Percentiles rank a stretch among this genome's conserved stretches.
phyloP scores from a whole-genome alignment of 2,329 filamentous ascomycete genomes.

The Aspergillus viridinutans region DNA sequence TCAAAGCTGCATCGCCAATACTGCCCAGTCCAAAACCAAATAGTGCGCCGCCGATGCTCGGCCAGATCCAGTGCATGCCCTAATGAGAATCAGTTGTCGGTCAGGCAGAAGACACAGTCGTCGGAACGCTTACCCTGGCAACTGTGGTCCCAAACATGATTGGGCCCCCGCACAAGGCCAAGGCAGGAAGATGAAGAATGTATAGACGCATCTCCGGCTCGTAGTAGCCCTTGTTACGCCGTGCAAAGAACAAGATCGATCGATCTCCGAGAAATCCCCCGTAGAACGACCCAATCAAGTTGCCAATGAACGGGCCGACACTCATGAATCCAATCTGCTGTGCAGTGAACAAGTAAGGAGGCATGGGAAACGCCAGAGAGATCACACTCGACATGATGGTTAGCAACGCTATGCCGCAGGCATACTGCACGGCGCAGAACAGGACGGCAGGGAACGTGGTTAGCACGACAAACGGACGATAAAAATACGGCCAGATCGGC shows the following conservation, averaged over 20 bases:
- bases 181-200: slow-evolving; percentile 28
- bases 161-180: slow-evolving; percentile 41
- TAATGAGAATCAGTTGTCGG: slow-evolving; percentile 7
- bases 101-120: not conserved
- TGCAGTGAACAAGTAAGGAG: slow-evolving; percentile 30
- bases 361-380: slow-evolving; percentile 33
- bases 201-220: slow-evolving; percentile 49
- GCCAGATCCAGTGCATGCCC: slow-evolving; percentile 45
- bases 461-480: slow-evolving; percentile 29
- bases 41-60: slow-evolving; percentile 34
- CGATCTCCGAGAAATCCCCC: slow-evolving; percentile 40
- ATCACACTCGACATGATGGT: slow-evolving; percentile 28
- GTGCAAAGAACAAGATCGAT: slow-evolving; percentile 40
- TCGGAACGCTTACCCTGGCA: slow-evolving; percentile 27
- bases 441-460: slow-evolving; percentile 37
- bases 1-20: slow-evolving; percentile 35
- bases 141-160: slow-evolving; percentile 41
- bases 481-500: slow-evolving; percentile 28
- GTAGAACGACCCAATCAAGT: slow-evolving; percentile 37
- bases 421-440: slow-evolving; percentile 40
- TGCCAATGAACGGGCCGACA: slow-evolving; percentile 37
- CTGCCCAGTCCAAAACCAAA: slow-evolving; percentile 40
- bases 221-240: slow-evolving; percentile 44
- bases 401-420: slow-evolving; percentile 35
- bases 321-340: slow-evolving; percentile 32